phyloP scores from a whole-genome alignment of 2,329 filamentous ascomycete genomes.

The Aspergillus ustus region DNA sequence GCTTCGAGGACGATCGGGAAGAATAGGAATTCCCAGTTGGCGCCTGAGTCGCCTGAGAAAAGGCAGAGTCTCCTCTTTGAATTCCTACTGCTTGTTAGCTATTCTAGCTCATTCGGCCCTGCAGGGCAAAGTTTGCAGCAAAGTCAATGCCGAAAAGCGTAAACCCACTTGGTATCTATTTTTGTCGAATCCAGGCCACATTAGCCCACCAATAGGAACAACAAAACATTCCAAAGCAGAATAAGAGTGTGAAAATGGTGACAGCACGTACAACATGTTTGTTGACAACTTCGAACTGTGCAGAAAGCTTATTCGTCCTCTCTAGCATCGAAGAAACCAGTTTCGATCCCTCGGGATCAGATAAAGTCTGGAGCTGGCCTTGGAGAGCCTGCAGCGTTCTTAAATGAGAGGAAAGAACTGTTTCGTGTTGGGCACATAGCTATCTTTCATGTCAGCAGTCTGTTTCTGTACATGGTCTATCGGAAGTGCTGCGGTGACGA shows the following conservation, averaged over 20 bases:
- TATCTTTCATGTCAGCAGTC: constrained; percentile 18
- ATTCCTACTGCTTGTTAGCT: not conserved
- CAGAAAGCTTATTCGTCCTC: constrained; percentile 44
- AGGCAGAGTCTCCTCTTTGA: not conserved
- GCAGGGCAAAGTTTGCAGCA: not conserved
- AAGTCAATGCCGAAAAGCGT: not conserved
- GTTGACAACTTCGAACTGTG: constrained; percentile 40
- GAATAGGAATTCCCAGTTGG: not conserved
- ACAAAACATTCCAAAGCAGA: not conserved
- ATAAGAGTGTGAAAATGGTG: not conserved
- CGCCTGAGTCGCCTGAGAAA: not conserved
- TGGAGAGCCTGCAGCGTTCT: constrained; percentile 43
- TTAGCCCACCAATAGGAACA: not conserved
- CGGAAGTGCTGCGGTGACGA: not conserved
- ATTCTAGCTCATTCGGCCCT: too few species aligned
- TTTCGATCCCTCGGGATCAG: constrained; percentile 34
- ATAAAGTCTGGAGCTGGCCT: constrained; percentile 27
- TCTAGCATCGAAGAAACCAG: constrained; percentile 44
- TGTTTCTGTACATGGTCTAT: not conserved
- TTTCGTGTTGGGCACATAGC: constrained; percentile 49
- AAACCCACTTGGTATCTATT: constrained; percentile 13
- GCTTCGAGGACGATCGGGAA: not conserved
- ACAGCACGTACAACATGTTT: constrained; percentile 39
- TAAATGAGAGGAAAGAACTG: constrained; percentile 44
- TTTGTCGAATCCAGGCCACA: not conserved